Conservation (phyloP, 495 filamentous ascomycete genomes). For the Amphirosellinia nigrospora region DNA sequence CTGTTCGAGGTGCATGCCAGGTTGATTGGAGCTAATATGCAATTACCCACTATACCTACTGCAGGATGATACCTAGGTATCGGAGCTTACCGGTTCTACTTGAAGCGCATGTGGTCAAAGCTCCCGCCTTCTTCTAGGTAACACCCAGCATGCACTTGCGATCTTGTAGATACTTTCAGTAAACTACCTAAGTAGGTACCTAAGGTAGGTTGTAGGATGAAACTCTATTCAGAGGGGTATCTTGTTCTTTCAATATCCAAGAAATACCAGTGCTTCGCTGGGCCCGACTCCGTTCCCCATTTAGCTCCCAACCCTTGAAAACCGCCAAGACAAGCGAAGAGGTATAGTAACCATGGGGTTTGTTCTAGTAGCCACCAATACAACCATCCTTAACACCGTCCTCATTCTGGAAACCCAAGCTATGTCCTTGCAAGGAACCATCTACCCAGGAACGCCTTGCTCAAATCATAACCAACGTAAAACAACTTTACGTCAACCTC, state of each 20-base stretch:
- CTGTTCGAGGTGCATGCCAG: constrained; percentile 5
- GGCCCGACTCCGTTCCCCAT: neutral
- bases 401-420: neutral
- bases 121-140: neutral
- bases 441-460: constrained; percentile 22
- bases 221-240: constrained; percentile 4
- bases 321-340: neutral
- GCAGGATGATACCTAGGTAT: too few species aligned
- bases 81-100: too few species aligned
- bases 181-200: too few species aligned
- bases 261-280: neutral
- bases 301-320: neutral
- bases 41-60: constrained; percentile 10
- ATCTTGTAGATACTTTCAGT: neutral
- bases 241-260: neutral
- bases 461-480: neutral
- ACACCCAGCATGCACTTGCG: neutral
- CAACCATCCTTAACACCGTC: neutral
- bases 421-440: constrained; percentile 1
- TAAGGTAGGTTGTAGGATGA: too few species aligned
- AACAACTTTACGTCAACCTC: neutral
- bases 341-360: neutral
- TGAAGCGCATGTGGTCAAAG: too few species aligned
- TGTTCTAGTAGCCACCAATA: neutral
- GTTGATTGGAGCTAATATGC: constrained; percentile 15